Base-by-base conservation (phyloP, 805 yeast genomes). In the Candida piceae region DNA sequence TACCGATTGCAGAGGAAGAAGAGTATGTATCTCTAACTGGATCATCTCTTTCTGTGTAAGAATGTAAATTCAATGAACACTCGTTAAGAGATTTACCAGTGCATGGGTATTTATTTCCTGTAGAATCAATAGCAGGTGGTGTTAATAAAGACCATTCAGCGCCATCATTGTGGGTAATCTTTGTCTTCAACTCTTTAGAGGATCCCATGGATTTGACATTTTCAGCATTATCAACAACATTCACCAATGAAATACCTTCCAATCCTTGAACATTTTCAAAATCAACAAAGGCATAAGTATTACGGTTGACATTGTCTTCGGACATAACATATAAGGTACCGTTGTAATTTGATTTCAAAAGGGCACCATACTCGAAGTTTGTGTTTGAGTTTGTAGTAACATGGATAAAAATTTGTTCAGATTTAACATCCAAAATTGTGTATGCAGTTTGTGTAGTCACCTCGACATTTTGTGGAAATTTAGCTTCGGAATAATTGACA, bases 111-210 rank as follows among this genome's bases (percentile, higher is more conserved):
- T 64, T 65, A 29, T 76, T 69, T 3, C 86, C 85, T 1, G 72
- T 57, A 0, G 83, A 72, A 52, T 84, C 86, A 12, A 59, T 64
- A 1, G 62, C 40, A 5, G 97, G 97, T 5, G 97, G 90, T 1
- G 58, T 53, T 15, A 93, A 49, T 41, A 66, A 77, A 4, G 68
- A 58, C 97, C 97, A 90, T 43, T 81, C 80, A 4, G 90, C 85
- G 39, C 96, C 98, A 58, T 93, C 97, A 57, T 87, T 87, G 53
- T 80, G 86, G 0, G 97, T 76, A 37, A 89, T 84, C 58, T 67
- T 70, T 0, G 96, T 73, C 55, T 78, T 78, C 41, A 90, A 58
- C 45, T 67, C 58, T 58, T 89, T 89, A 1, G 49, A 46, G 6
- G 50, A 56, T 4, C 40, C 46, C 2, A 42, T 41, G 1, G 39